Evolutionary conservation across 306 rosid genomes (phyloP), one percentile per base, ranked within the genome.

Genomic region (Dryas octopetala): DNA sequence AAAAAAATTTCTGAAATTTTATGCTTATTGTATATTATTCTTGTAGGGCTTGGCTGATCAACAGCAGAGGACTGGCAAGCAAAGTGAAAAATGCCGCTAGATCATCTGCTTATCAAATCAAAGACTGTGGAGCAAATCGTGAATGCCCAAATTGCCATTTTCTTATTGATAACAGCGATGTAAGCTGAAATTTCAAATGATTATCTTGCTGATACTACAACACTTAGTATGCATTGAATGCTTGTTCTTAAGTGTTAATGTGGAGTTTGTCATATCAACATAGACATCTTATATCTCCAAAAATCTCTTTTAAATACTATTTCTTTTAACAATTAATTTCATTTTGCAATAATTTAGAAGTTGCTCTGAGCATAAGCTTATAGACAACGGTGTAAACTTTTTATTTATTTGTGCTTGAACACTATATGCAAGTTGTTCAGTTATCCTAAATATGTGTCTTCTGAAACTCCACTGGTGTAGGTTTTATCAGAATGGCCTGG

Each of bases 401-500:
- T 44, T 65, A 45, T 9, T 9, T 17, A 16, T 40, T 7, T n/a
- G 50, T 65, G 7, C 52, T 65, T 65, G 52, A 41, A 26, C 43
- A 59, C 6, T 11, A 28, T 16, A 52, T 2, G 62, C 28, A 38
- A 8, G 38, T 38, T 40, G 50, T 70, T 52, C 17, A 13, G 3
- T 10, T 15, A 48, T 63, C 71, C 52, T 71, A 13, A 63, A 45
- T 6, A n/a, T 73, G 41, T 50, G n/a, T 17, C 41, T 7, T 66
- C 17, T 53, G 40, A 44, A 58, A 65, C 70, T 71, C 77, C 75
- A 49, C 62, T 51, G 81, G 51, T 78, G 76, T 54, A 95, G 98
- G 92, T 87, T 81, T 83, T 83, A 73, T 65, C 79, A 9, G 88
- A 94, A 72, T 95, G 98, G 98, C 98, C 97, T 45, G 97, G 97